Evolutionary conservation across 164 flowering plant species (phyloP), one percentile per base, ranked within the genome.

Genomic region (Vitis cinerea): DNA sequence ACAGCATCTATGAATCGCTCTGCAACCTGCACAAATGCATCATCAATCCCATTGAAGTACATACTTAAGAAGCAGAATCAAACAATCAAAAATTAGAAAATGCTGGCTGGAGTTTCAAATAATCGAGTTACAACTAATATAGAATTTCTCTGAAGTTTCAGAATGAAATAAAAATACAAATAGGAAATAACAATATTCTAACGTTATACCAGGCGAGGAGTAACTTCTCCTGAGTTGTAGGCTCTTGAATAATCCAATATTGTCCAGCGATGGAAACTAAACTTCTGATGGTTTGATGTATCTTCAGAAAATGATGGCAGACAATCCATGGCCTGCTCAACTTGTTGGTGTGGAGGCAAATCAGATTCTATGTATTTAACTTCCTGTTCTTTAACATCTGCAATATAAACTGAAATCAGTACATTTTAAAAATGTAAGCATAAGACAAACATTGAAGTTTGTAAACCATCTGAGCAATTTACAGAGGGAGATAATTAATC

Each of bases 231-330:
- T 5, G 92, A 86, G 23, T 10, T 58, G 70, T 92, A 94, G 29
- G 97, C 94, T 70, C 74, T 84, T 61, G 96, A 80, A 69, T 90
- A 94, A 72, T 94, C 99, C 80, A 77, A 53, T 64, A 92, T 81
- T 37, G 92, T 89, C 98, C 97, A 85, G 11, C 87, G 89, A 2
- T 53, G 80, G 61, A 91, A 92, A 49, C 61, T 59, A 61, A 67
- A 71, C 11, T 77, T 59, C 47, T 50, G 60, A 62, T 55, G 56
- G 69, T 72, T 19, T n/a, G 23, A 15, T 50, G 16, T 53, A 19
- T 52, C 65, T 50, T 68, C 76, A 9, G 79, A 7, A 15, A 71
- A 10, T 30, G 31, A 51, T 67, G 89, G 81, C 68, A 94, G 70
- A 63, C 93, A 90, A 15, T 81, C 77, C 3, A 81, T 51, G 27